Conservation (phyloP, 73 alveolate genomes). For the Tetrahymena thermophila region DNA sequence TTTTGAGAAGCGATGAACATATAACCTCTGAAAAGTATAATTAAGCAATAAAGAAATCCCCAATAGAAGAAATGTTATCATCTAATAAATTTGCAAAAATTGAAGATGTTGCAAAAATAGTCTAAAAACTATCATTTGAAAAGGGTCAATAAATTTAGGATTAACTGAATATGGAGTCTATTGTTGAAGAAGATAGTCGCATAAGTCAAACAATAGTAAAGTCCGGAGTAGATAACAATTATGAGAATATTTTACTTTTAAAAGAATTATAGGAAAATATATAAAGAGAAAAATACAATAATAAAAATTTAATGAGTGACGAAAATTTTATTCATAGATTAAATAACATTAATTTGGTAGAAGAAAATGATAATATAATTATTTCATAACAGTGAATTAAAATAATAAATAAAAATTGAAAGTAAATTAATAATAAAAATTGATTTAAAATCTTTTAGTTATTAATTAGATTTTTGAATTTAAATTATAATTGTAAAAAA, state of each 20-base stretch:
- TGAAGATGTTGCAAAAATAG: neutral
- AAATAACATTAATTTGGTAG: no score
- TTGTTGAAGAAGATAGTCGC: neutral
- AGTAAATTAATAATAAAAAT: no score
- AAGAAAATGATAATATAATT: no score
- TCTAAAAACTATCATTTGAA: neutral
- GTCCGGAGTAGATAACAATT: neutral
- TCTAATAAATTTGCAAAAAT: neutral
- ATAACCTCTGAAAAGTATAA: neutral
- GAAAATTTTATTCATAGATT: no score
- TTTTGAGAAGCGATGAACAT: neutral
- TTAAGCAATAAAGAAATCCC: neutral
- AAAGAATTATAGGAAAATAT: neutral
- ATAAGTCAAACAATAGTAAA: neutral
- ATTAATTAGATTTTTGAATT: no score
- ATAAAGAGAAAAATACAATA: neutral
- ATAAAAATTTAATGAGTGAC: no score
- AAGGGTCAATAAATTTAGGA: neutral
- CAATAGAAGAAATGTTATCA: neutral
- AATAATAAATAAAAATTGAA: neutral
- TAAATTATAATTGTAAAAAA: no score
- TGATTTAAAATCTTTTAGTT: no score
- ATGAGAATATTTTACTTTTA: neutral
- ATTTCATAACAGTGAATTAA: no score
- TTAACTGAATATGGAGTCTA: neutral